Evolutionary conservation across 257 asterid species (phyloP).

Genomic region (Ophiorrhiza pumila): DNA sequence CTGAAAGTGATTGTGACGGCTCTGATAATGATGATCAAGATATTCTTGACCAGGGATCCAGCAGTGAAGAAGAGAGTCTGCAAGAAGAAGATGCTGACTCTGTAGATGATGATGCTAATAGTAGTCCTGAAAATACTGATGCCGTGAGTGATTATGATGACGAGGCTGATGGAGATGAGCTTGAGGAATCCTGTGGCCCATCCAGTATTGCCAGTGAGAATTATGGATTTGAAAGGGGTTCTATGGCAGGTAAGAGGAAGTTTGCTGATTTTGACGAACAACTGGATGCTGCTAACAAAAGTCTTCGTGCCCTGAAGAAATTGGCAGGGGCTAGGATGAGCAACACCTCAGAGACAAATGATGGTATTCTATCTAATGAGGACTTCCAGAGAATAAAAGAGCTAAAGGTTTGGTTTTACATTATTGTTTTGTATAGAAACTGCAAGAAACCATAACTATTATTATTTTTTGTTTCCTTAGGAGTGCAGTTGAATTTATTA

Average conservation of each 20-base stretch:
- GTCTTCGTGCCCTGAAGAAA: slow-evolving; percentile 83
- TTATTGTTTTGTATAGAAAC: not conserved
- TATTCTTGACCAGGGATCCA: slow-evolving; percentile 27
- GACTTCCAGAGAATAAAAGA: slow-evolving; percentile 86
- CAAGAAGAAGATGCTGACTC: slow-evolving; percentile 40
- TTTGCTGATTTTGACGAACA: slow-evolving; percentile 62
- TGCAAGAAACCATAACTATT: not conserved
- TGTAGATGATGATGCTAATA: slow-evolving; percentile 31
- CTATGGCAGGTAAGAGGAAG: slow-evolving; percentile 57
- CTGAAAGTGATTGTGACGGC: slow-evolving; percentile 36
- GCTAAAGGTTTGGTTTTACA: slow-evolving; percentile 54
- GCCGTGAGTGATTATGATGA: slow-evolving; percentile 34
- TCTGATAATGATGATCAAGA: slow-evolving; percentile 36
- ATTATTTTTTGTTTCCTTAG: not conserved
- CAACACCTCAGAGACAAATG: slow-evolving; percentile 37
- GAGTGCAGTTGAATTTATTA: slow-evolving; percentile 1
- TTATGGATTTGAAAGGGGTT: slow-evolving; percentile 28
- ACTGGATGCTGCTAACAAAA: slow-evolving; percentile 50
- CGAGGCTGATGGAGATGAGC: slow-evolving; percentile 34
- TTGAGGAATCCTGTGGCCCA: slow-evolving; percentile 22
- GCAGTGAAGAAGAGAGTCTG: slow-evolving; percentile 17
- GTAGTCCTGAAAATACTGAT: slow-evolving; percentile 25
- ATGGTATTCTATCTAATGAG: slow-evolving; percentile 88
- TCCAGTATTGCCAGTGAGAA: slow-evolving; percentile 13
- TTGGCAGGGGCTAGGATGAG: slow-evolving; percentile 47